phyloP scores from a whole-genome alignment of 768 basidiomycete species.

The Suillus paluster region DNA sequence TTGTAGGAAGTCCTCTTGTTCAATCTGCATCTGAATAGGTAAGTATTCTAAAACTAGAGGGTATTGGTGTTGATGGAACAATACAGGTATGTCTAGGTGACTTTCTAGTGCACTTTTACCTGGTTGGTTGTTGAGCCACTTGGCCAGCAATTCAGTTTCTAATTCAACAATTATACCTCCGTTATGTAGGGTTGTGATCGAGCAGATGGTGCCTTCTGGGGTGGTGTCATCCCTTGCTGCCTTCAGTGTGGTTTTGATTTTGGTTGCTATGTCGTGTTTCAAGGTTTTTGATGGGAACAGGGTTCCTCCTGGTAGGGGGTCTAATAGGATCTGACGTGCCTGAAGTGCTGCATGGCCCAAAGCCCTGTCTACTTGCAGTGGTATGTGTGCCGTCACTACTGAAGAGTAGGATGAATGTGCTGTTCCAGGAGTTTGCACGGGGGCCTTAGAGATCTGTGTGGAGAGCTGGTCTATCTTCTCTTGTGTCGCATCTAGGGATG shows the following conservation, averaged over 20 bases:
- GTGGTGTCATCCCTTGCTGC: too few species aligned
- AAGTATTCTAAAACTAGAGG: conserved; percentile 25
- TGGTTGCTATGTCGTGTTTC: too few species aligned
- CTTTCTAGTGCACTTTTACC: background rate
- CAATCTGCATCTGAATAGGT: conserved; percentile 20
- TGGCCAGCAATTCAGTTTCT: background rate
- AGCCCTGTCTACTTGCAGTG: too few species aligned
- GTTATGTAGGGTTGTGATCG: background rate
- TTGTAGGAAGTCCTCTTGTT: conserved; percentile 16
- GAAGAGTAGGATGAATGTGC: too few species aligned
- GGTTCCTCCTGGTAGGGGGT: too few species aligned
- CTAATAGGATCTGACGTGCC: too few species aligned
- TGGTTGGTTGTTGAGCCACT: background rate
- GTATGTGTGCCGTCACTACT: background rate
- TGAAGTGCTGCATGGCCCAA: too few species aligned
- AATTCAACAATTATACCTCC: conserved; percentile 23
- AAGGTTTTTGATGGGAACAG: too few species aligned
- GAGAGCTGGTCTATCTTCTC: background rate
- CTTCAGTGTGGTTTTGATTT: too few species aligned
- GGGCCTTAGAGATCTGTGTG: background rate
- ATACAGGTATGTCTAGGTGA: background rate
- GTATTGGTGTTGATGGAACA: conserved; percentile 7
- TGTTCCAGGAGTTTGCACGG: too few species aligned
- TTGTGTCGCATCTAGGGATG: background rate
- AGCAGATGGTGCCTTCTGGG: background rate